Percentiles rank a stretch among this genome's conserved stretches.
Conservation (phyloP, 2,329 filamentous ascomycete species). For the Ustilaginoidea virens region DNA sequence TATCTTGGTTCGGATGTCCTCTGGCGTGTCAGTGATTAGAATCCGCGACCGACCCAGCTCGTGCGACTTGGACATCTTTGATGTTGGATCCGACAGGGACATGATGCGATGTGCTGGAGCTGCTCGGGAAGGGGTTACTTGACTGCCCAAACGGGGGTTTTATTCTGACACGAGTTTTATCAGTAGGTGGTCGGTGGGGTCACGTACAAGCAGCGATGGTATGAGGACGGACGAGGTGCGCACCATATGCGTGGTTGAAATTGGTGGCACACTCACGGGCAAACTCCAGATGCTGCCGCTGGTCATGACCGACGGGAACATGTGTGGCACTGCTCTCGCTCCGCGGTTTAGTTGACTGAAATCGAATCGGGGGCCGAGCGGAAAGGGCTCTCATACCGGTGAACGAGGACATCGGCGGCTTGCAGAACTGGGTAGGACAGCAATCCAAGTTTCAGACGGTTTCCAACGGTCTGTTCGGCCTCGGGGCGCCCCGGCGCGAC, state of each 20-base stretch:
- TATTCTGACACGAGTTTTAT: no score
- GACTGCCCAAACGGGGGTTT: no score
- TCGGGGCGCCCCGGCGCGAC: constrained; percentile 40
- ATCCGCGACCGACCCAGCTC: constrained; percentile 59
- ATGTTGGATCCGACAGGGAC: constrained; percentile 62
- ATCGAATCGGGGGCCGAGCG: neutral
- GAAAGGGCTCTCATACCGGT: constrained; percentile 34
- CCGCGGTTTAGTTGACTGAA: constrained; percentile 19
- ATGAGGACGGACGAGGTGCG: constrained; percentile 49
- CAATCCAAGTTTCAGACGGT: constrained; percentile 63
- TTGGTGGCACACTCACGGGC: constrained; percentile 70
- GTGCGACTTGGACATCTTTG: constrained; percentile 94
- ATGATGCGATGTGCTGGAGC: constrained; percentile 76
- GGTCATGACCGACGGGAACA: constrained; percentile 93
- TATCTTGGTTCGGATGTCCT: constrained; percentile 54
- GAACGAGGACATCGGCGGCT: constrained; percentile 84
- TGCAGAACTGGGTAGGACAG: constrained; percentile 95
- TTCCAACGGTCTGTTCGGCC: constrained; percentile 41
- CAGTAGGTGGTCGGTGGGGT: neutral
- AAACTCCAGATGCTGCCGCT: constrained; percentile 88
- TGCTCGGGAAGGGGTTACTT: no score
- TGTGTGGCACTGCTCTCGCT: constrained; percentile 74
- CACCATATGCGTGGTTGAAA: constrained; percentile 65
- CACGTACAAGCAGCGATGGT: constrained; percentile 55
- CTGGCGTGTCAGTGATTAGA: constrained; percentile 56